Conservation (phyloP, 2,329 filamentous ascomycete species). For the Clonostachys byssicola region DNA sequence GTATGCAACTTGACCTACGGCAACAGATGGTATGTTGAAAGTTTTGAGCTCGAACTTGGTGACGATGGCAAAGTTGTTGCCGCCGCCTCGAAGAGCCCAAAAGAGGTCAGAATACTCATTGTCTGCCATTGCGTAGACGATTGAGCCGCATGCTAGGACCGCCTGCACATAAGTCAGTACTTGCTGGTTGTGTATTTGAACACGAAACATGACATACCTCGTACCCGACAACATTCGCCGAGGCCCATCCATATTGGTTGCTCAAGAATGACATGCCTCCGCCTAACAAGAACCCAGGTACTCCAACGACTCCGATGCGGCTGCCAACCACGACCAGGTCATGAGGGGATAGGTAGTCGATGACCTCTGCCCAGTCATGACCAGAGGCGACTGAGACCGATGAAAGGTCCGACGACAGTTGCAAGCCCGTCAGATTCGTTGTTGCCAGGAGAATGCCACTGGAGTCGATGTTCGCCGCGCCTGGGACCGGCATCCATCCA, state of each 20-base stretch:
- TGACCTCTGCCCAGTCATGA: slow-evolving; percentile 38
- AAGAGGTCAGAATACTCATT: slow-evolving; percentile 31
- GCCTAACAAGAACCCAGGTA: slow-evolving; percentile 19
- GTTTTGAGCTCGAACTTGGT: slow-evolving; percentile 22
- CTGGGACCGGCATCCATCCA: too few relatives aligned
- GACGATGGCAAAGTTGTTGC: slow-evolving; percentile 45
- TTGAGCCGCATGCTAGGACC: slow-evolving; percentile 33
- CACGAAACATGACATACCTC: slow-evolving; percentile 15
- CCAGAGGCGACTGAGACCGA: slow-evolving; percentile 36
- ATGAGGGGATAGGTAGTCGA: slow-evolving; percentile 27
- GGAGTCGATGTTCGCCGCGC: too few relatives aligned
- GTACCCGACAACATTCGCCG: slow-evolving; percentile 36
- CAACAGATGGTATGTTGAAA: slow-evolving; percentile 13
- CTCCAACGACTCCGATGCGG: slow-evolving; percentile 25
- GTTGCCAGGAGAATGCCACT: too few relatives aligned
- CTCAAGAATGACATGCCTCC: slow-evolving; percentile 12
- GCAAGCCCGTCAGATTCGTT: too few relatives aligned
- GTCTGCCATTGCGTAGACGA: slow-evolving; percentile 10
- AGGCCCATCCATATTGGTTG: slow-evolving; percentile 12
- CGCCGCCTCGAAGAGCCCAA: slow-evolving; percentile 45
- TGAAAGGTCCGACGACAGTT: too few relatives aligned
- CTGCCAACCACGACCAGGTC: slow-evolving; percentile 32
- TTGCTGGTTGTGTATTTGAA: too few relatives aligned
- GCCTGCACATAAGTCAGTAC: too few relatives aligned
- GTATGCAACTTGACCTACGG: too few relatives aligned